Evolutionary conservation across 169 alveolate genomes (phyloP), one percentile per base, ranked within the genome.

Genomic region (Cryptosporidium tyzzeri): DNA sequence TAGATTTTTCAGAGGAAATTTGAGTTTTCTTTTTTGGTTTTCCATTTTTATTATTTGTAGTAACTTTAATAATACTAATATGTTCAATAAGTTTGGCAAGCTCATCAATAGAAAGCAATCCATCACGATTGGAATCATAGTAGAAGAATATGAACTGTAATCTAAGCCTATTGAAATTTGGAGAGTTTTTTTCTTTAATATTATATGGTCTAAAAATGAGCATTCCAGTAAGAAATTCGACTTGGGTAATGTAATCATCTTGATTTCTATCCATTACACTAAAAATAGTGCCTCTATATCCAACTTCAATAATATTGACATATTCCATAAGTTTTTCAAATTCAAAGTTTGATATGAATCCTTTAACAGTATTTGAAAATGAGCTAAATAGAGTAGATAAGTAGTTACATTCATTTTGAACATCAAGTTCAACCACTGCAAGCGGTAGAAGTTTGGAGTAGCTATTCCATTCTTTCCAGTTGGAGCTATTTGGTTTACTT

Each of bases 381-480:
- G 48, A 37, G 35, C 39, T 58, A 37, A 73, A 73, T 21, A 73
- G 7, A 58, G 23, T 59, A 2, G 86, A 73, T 23, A 73, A 69
- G 51, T 73, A 55, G 26, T 73, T 73, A 23, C 71, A 73, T 31
- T 73, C 86, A 51, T 73, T 51, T 59, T 73, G 86, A 21, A 73
- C 71, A 35, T 59, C 86, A 5, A 73, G 39, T 58, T 73, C 86
- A 55, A 53, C 59, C 8, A 73, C 71, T 12, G 71, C 86, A 3
- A 59, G 65, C 0, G 86, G 86, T 55, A 73, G 45, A 3, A 73
- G 29, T 23, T 73, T 73, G 14, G 86, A 73, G 44, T 73, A 73
- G 10, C 86, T 73, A 31, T 31, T 73, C 86, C 86, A 73, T 58
- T 73, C 71, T 21, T 73, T 73, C 86, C 86, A 73, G 45, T 41